These are phyloP conservation scores for Ceratocystis papillata DNA, from an alignment of 2,329 filamentous ascomycete genomes.

Conservation along the genomic window DNA sequence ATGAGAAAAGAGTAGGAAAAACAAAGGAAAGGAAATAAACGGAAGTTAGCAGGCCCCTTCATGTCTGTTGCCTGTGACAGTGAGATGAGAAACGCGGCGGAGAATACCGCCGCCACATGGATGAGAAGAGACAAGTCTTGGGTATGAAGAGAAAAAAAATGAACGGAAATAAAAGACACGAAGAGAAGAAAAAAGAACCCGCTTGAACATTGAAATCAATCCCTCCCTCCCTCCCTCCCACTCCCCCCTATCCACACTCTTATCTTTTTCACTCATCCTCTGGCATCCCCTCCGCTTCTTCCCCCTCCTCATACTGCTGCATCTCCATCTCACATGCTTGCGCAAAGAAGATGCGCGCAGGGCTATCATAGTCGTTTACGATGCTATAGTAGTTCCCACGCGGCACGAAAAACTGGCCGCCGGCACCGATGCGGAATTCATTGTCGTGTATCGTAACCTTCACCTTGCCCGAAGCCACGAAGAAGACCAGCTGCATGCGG, in stretches of 20 bases:
- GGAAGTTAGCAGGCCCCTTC: background rate
- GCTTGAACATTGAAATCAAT: conserved; percentile 1
- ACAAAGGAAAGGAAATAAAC: background rate
- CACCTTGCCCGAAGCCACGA: conserved; percentile 74
- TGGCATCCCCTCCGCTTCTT: conserved; percentile 39
- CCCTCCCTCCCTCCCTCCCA: background rate
- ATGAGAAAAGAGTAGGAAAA: background rate
- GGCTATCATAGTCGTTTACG: conserved; percentile 60
- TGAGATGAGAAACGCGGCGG: background rate
- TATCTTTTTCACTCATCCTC: conserved; percentile 25
- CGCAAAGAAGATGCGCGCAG: conserved; percentile 79
- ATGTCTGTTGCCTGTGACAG: background rate
- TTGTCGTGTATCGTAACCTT: conserved; percentile 65
- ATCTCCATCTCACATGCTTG: conserved; percentile 60
- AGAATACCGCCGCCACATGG: background rate
- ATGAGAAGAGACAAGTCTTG: background rate
- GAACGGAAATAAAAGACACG: background rate
- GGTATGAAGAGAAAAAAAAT: background rate
- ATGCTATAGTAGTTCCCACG: conserved; percentile 94
- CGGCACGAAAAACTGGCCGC: conserved; percentile 88
- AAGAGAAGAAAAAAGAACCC: background rate
- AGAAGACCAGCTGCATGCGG: conserved; percentile 96
- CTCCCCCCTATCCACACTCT: background rate
- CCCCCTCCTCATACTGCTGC: conserved; percentile 23
- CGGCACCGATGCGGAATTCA: conserved; percentile 71